These are phyloP conservation scores for Lodderomyces pseudojiufengensis DNA, from an alignment of 1,139 yeast genomes.

Conservation along the genomic window DNA sequence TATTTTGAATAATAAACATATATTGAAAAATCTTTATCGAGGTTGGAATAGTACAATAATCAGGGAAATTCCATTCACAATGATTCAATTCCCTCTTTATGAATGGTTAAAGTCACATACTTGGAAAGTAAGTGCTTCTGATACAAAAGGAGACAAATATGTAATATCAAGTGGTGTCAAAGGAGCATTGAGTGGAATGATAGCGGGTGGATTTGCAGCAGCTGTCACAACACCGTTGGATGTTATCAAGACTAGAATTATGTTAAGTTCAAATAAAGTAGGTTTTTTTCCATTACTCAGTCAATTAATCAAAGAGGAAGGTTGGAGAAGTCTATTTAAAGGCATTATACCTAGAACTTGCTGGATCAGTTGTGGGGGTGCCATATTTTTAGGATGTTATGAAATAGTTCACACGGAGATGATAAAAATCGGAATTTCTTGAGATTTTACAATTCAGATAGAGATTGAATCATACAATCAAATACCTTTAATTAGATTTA, in stretches of 20 bases:
- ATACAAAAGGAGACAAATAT: constrained; percentile 23
- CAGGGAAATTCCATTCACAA: constrained; percentile 94
- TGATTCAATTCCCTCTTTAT: constrained; percentile 91
- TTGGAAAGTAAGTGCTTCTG: constrained; percentile 14
- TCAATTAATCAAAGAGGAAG: constrained; percentile 59
- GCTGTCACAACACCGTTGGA: constrained; percentile 93
- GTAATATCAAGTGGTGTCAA: constrained; percentile 37
- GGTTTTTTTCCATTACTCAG: constrained; percentile 44
- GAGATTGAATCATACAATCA: too few species aligned
- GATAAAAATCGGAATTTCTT: constrained; percentile 1
- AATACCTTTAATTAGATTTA: too few species aligned
- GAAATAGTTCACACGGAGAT: constrained; percentile 54
- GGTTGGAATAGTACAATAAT: constrained; percentile 92
- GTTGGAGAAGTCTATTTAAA: constrained; percentile 60
- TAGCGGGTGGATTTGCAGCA: constrained; percentile 95
- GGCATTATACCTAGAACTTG: constrained; percentile 94
- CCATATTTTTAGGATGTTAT: constrained; percentile 90
- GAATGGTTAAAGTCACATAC: constrained; percentile 69
- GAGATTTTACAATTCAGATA: constrained; percentile 1
- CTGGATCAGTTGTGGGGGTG: constrained; percentile 99
- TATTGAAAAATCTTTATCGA: constrained; percentile 53
- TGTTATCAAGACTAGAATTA: constrained; percentile 85
- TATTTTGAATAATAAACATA: constrained; percentile 56
- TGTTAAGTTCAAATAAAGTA: constrained; percentile 61
- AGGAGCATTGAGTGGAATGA: constrained; percentile 92